Evolutionary conservation across 371 early-diverging fungal genomes (phyloP).

Genomic region (Haplosporangium sp.): DNA sequence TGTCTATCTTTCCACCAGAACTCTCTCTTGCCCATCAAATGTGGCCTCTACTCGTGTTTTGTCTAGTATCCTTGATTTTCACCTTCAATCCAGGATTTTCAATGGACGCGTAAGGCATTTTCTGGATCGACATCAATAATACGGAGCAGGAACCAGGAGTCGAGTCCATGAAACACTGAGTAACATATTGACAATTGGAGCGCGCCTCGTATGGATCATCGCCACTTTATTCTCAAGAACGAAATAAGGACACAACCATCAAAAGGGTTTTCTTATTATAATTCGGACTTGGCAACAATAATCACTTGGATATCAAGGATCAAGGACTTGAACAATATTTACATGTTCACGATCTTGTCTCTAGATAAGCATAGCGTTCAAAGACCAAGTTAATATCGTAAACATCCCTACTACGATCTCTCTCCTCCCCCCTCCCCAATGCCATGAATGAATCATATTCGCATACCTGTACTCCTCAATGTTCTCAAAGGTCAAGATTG

Average conservation of each 20-base stretch:
- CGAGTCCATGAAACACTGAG: no score
- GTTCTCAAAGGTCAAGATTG: slow-evolving; percentile 85
- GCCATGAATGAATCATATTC: background rate
- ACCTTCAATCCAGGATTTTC: no score
- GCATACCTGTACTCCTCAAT: slow-evolving; percentile 80
- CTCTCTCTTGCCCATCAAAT: background rate
- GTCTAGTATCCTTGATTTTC: background rate
- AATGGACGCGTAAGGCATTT: no score
- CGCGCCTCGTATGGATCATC: no score
- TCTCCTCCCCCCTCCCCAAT: no score
- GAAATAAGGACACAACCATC: no score
- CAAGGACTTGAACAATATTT: slow-evolving; percentile 1
- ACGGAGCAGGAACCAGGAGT: no score
- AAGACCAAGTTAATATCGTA: background rate
- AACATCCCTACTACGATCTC: background rate
- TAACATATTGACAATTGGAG: no score
- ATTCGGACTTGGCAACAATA: no score
- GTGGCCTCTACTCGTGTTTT: background rate
- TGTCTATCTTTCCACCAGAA: slow-evolving; percentile 18
- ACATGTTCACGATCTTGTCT: slow-evolving; percentile 63
- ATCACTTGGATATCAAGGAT: background rate
- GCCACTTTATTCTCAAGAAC: no score
- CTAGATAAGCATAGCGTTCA: slow-evolving; percentile 10
- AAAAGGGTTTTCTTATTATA: no score
- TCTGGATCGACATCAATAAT: no score